Evolutionary conservation across 352 stramenopile species (phyloP).

Genomic region (Phytophthora podocarpi): DNA sequence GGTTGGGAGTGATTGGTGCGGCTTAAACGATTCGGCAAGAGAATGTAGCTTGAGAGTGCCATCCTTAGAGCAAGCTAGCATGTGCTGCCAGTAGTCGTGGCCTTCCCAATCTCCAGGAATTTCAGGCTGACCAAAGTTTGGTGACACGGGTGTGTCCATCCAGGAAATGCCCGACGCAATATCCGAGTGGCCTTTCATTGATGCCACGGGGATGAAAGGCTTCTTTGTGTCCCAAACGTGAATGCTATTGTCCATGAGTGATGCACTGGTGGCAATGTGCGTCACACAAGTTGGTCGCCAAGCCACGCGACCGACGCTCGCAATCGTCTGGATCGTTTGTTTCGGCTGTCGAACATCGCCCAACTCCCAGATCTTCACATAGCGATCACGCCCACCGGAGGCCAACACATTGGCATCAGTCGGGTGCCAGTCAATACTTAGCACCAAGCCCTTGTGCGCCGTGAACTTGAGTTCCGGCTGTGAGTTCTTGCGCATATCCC

Average conservation of each 20-base stretch:
- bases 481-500: slow-evolving; percentile 84
- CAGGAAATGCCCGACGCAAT: slow-evolving; percentile 85
- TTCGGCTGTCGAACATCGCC: slow-evolving; percentile 70
- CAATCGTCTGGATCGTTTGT: slow-evolving; percentile 89
- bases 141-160: slow-evolving; percentile 76
- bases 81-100: slow-evolving; percentile 86
- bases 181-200: slow-evolving; percentile 85
- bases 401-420: slow-evolving; percentile 67
- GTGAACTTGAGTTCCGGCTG: slow-evolving; percentile 88
- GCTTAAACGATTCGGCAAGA: slow-evolving; percentile 83
- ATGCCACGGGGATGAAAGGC: slow-evolving; percentile 84
- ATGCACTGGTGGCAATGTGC: slow-evolving; percentile 87
- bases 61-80: slow-evolving; percentile 89
- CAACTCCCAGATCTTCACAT: slow-evolving; percentile 89
- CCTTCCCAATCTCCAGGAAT: slow-evolving; percentile 68
- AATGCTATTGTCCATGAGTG: slow-evolving; percentile 88
- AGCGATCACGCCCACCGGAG: slow-evolving; percentile 84
- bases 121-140: slow-evolving; percentile 38
- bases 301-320: slow-evolving; percentile 78
- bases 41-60: slow-evolving; percentile 87
- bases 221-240: slow-evolving; percentile 87
- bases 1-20: slow-evolving; percentile 75
- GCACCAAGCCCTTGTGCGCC: slow-evolving; percentile 83
- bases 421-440: slow-evolving; percentile 87
- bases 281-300: slow-evolving; percentile 81